Evolutionary conservation across 495 filamentous ascomycete species (phyloP), one percentile per base, ranked within the genome.

Genomic region (Pseudevernia furfuracea): DNA sequence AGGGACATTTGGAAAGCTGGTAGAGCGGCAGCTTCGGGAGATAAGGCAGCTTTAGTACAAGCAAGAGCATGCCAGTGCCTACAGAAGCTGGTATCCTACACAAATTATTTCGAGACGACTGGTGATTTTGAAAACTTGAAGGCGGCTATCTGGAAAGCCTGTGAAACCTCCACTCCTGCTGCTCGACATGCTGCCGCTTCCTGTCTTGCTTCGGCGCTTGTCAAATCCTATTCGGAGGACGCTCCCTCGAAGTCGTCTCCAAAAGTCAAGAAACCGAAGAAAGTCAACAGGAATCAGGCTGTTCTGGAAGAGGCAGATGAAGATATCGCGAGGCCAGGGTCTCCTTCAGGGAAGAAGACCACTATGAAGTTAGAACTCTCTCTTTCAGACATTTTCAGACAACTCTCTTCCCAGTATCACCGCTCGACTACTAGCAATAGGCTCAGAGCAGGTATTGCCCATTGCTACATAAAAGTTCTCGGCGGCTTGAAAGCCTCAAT

Each of bases 1-100:
- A 85, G 91, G 68, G 93, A 97, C 71, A 84, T 92, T 36, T 97
- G 92, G 94, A 99, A 96, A 74, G 88, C 90, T 70, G 87, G 89
- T 32, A 83, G 94, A 55, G 88, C 82, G 74, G 83, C 86, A 62
- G 88, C 89, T 14, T 82, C 86, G 1, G 79, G 81, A 49, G 94
- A 97, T 72, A 97, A 92, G 72, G 87, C 91, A 14, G 82, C 85
- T 8, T 80, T 95, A 52, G 91, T 90, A 32, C 87, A 97, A 71
- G 82, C 88, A 17, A 84, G 84, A 63, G 90, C 91, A 17, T 96
- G 89, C 68, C 83, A 84, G 62, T 96, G 91, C 71, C 73, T 97
- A 62, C 89, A 90, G 70, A 79, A 85, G 56, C 74, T 97, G 60
- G 75, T 89, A 38, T 85, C 79, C 57, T 75, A 78, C 59, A 96